Evolutionary conservation across 2,329 filamentous ascomycete species (phyloP), one percentile per base, ranked within the genome.

Genomic region (Aspergillus jensenii): DNA sequence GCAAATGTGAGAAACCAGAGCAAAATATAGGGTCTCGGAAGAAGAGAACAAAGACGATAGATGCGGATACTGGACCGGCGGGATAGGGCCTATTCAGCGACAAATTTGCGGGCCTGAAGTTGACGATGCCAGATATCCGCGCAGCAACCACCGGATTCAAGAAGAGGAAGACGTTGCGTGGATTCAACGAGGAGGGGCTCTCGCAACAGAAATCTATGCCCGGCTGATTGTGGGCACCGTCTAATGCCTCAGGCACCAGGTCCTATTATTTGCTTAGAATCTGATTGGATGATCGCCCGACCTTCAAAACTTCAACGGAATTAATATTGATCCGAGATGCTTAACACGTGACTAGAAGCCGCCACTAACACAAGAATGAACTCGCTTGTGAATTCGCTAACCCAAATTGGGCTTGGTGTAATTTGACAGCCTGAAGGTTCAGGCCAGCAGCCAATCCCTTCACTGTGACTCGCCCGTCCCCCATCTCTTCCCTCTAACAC

Each of bases 401-500:
- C n/a, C 62, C 52, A 6, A 31, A 59, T 15, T n/a, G 19, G 53
- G 65, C 27, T 55, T 61, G 46, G 62, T 45, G 35, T 27, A 23
- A 19, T 4, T 7, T 63, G 35, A 37, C 17, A 65, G 70, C 70
- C 71, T 71, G 61, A 68, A 46, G 53, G 48, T 54, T 68, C 59
- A 69, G 71, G 72, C 68, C 53, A 43, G 12, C 45, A 52, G 58
- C 52, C 60, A 62, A 65, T 67, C 62, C 62, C 61, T 66, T 65
- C 65, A 58, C 61, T 63, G 67, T 63, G 63, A 69, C 66, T 71
- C 67, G 65, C 59, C 60, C 60, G 59, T 47, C 62, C 63, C 63
- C 62, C 61, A 62, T 70, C 67, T 70, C 69, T 71, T 63, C 69
- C 66, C 70, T 69, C 71, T 71, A 66, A 68, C 68, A 66, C 69